Base-by-base conservation (phyloP, 257 asterid species). In the Solanum megistacrolobum region DNA sequence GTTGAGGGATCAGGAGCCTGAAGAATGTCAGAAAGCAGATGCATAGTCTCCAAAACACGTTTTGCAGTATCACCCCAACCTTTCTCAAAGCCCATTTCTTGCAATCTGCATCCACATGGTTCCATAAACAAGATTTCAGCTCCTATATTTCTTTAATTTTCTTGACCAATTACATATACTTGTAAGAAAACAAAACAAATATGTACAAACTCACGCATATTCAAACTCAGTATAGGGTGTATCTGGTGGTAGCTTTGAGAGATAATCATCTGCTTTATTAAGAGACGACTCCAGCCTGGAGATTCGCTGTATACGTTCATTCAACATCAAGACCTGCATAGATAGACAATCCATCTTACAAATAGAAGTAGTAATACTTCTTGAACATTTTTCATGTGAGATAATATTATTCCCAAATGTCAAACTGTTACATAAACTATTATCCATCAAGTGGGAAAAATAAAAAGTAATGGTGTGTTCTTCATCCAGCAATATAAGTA, bases 11-110 rank as follows among this genome's bases (percentile, higher is more conserved):
- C 99, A 14, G 99, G 99, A 85, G 99, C 99, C 85, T 97, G 99
- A 86, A 97, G 98, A 78, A 96, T 92, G 90, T 97, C 99, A 1
- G 98, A 95, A 73, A 97, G 98, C 76, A 95, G 98, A 87, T 90
- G 97, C 98, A 97, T 95, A 94, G 93, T 94, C 86, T 95, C 96
- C 90, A 93, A 48, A 88, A 93, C 96, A 88, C 91, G 90, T 76
- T 35, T 93, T 68, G 98, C 98, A 25, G 96, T 95, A 89, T 95
- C 98, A 72, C 99, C 99, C 99, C 99, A 97, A 65, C 99, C 99
- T 88, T 97, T 94, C 95, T 97, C 99, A 88, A 97, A 97, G 18
- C 99, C 99, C 95, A 97, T 78, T 87, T 93, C 99, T 90, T 97
- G 99, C 91, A 97, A 92, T 76, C 99, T 97, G 95, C 86, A 90